phyloP scores from a whole-genome alignment of 108 stramenopile genomes.

The Nannochloropsis oceanica region DNA sequence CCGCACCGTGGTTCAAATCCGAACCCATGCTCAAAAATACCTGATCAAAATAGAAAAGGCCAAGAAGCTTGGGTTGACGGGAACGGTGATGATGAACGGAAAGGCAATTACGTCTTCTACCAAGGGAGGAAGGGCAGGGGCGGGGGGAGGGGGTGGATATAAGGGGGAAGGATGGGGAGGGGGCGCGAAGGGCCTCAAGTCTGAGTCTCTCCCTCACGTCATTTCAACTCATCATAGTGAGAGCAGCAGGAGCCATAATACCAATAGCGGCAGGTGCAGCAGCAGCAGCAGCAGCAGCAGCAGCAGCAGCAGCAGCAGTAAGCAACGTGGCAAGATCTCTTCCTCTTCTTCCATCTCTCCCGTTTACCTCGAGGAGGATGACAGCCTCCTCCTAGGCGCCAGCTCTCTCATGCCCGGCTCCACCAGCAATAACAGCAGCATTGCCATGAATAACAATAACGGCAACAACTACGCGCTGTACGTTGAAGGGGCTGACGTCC shows the following conservation, averaged over 20 bases:
- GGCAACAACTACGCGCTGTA: not conserved
- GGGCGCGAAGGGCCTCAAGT: not conserved
- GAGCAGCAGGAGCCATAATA: too few species aligned
- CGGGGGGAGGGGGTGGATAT: not conserved
- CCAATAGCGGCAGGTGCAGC: not conserved
- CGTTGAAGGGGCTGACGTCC: not conserved
- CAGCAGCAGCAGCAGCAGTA: not conserved
- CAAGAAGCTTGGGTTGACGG: not conserved
- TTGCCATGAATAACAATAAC: not conserved
- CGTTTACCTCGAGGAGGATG: not conserved
- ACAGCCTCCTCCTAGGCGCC: not conserved
- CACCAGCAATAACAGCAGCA: not conserved
- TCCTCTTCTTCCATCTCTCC: not conserved
- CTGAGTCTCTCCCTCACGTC: not conserved
- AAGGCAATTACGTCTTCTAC: not conserved
- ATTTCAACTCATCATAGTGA: not conserved
- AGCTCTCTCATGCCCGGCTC: not conserved
- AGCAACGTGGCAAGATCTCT: not conserved
- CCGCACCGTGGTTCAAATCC: slow-evolving; percentile 17
- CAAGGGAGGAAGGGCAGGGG: not conserved
- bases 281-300: not conserved
- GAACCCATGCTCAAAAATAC: slow-evolving; percentile 30
- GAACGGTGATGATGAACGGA: not conserved
- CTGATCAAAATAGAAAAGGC: slow-evolving; percentile 12
- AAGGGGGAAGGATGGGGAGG: not conserved